Percentiles rank a stretch among this genome's conserved stretches.
These are phyloP conservation scores for Candida michaelii DNA, from an alignment of 805 yeast genomes.

Conservation along the genomic window DNA sequence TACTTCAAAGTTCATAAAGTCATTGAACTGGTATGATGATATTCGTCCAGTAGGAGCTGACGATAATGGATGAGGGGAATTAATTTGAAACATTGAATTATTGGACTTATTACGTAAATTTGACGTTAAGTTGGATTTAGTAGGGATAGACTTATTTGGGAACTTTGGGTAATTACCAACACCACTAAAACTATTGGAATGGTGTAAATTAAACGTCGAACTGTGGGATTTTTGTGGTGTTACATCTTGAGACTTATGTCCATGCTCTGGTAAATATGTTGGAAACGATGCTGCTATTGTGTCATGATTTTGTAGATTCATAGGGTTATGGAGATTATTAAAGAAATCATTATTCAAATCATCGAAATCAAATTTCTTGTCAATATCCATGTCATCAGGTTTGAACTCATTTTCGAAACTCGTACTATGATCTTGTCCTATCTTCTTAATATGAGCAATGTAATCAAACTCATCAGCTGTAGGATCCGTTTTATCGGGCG, in stretches of 20 bases:
- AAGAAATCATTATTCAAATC: slow-evolving; percentile 9
- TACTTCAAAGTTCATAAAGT: slow-evolving; percentile 12
- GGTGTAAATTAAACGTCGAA: neutral
- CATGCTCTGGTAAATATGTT: neutral
- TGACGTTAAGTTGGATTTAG: slow-evolving; percentile 4
- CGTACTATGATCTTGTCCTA: slow-evolving; percentile 40
- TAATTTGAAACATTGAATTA: neutral
- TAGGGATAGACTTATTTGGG: neutral
- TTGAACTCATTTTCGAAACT: neutral
- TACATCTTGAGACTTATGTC: too few relatives aligned
- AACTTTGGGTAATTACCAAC: neutral
- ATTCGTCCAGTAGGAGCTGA: neutral
- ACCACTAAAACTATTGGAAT: slow-evolving; percentile 2
- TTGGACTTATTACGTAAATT: slow-evolving; percentile 1
- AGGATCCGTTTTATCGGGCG: slow-evolving; percentile 32
- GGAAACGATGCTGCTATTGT: slow-evolving; percentile 1
- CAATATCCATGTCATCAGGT: neutral
- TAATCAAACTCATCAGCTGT: slow-evolving; percentile 60
- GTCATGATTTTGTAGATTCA: slow-evolving; percentile 6
- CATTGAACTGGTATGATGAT: slow-evolving; percentile 9
- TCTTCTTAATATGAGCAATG: slow-evolving; percentile 59
- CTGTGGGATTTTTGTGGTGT: neutral
- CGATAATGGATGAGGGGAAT: neutral
- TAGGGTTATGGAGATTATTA: slow-evolving; percentile 9
- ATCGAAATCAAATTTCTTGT: slow-evolving; percentile 2